phyloP scores from a whole-genome alignment of 2,329 filamentous ascomycete species.

The Escovopsis sp. region DNA sequence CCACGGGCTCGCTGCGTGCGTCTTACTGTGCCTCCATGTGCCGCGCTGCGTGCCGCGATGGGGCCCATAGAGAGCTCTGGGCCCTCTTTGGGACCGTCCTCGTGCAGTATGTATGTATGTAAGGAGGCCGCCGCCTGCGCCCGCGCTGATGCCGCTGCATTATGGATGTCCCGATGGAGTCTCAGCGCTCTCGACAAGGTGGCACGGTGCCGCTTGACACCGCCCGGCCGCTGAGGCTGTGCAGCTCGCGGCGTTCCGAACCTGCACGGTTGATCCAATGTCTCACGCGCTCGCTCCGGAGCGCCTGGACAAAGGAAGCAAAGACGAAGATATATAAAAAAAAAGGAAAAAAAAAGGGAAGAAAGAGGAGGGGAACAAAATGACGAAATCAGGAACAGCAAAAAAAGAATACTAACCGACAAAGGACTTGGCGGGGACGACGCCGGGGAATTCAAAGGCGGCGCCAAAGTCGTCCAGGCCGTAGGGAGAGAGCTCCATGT shows the following conservation, averaged over 20 bases:
- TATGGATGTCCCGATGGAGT: too few species aligned
- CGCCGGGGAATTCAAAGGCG: conserved; percentile 27
- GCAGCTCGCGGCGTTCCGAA: not conserved
- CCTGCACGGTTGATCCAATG: too few species aligned
- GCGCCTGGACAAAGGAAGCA: not conserved
- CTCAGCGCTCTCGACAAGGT: too few species aligned
- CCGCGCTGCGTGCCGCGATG: too few species aligned
- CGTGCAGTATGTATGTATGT: too few species aligned
- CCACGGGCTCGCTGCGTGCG: too few species aligned
- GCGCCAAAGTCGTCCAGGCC: conserved; percentile 34
- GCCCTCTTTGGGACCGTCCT: too few species aligned
- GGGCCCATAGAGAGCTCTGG: too few species aligned
- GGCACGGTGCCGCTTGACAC: not conserved
- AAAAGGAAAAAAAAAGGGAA: not conserved
- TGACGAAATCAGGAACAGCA: not conserved
- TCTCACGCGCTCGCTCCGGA: not conserved
- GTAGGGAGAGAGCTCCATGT: conserved; percentile 39
- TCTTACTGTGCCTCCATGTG: too few species aligned
- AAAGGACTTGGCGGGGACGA: conserved; percentile 32
- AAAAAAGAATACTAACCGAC: conserved; percentile 36
- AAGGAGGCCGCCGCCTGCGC: not conserved
- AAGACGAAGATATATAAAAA: not conserved
- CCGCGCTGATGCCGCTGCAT: not conserved
- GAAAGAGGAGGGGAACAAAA: not conserved
- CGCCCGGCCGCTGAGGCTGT: not conserved